Evolutionary conservation across 768 basidiomycete species (phyloP).

Genomic region (Hygrophoropsis aurantiaca): DNA sequence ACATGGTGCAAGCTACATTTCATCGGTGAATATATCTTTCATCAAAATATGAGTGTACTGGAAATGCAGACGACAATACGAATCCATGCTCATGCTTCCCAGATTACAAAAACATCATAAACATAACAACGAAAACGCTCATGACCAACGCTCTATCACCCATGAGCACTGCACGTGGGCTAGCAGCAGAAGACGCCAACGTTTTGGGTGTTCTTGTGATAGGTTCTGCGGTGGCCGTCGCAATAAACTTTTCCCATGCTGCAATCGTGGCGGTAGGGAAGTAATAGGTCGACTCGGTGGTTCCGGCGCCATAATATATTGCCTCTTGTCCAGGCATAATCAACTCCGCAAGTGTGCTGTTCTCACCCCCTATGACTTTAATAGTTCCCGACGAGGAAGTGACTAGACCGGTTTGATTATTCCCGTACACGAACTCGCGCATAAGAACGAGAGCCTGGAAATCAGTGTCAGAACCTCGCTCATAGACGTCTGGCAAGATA

Average conservation of each 20-base stretch:
- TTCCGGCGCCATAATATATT: constrained; percentile 53
- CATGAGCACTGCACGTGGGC: too few species aligned
- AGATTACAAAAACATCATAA: too few species aligned
- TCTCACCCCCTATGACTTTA: constrained; percentile 51
- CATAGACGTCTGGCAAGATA: too few species aligned
- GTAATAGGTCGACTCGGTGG: constrained; percentile 51
- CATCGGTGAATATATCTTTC: too few species aligned
- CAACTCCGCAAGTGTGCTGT: constrained; percentile 41
- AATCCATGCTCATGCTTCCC: too few species aligned
- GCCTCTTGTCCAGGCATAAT: constrained; percentile 55
- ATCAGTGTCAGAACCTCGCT: too few species aligned
- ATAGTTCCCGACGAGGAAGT: constrained; percentile 20
- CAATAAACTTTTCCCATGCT: constrained; percentile 55
- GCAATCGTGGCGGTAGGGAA: constrained; percentile 55
- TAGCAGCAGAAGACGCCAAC: not conserved
- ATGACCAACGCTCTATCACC: too few species aligned
- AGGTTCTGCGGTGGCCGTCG: constrained; percentile 31
- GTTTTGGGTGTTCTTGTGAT: not conserved
- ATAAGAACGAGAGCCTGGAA: constrained; percentile 60
- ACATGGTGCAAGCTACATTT: too few species aligned
- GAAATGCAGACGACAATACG: too few species aligned
- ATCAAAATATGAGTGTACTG: too few species aligned
- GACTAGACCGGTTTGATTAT: constrained; percentile 59
- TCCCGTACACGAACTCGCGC: constrained; percentile 68
- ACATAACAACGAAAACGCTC: too few species aligned